A percentile compares a stretch with the other conserved stretches of the same genome.
Conservation (phyloP, 768 basidiomycete genomes). For the Leccinum uliginosum region DNA sequence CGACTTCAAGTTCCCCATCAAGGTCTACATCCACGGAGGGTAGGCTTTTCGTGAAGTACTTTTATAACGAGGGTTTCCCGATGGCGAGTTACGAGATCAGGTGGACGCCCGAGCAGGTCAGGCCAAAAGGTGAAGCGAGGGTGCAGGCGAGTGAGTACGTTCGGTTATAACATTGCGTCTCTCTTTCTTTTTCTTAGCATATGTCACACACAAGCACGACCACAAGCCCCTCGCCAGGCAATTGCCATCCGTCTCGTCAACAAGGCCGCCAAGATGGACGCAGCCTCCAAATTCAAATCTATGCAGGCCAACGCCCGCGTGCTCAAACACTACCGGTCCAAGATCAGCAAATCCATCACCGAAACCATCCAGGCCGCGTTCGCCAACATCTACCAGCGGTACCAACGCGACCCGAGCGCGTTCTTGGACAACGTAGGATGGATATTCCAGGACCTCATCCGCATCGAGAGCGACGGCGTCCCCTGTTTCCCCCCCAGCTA, state of each 20-base stretch:
- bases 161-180: not conserved
- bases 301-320: conserved; percentile 90
- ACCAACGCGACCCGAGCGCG: conserved; percentile 57
- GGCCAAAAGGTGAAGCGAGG: conserved; percentile 42
- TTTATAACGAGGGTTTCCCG: conserved; percentile 53
- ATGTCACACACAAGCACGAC: conserved; percentile 45
- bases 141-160: not conserved
- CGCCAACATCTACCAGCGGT: conserved; percentile 57
- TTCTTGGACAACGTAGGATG: conserved; percentile 81
- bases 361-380: conserved; percentile 74
- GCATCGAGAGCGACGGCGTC: conserved; percentile 86
- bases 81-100: conserved; percentile 64
- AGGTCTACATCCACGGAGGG: too few species aligned
- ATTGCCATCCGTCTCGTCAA: conserved; percentile 92
- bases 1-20: too few species aligned
- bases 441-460: conserved; percentile 93
- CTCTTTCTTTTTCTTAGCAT: conserved; percentile 36
- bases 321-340: conserved; percentile 93
- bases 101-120: conserved; percentile 61
- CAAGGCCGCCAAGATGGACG: conserved; percentile 88
- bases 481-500: conserved; percentile 91
- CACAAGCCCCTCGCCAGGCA: conserved; percentile 49
- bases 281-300: conserved; percentile 89
- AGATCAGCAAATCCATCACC: conserved; percentile 74
- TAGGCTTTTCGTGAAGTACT: conserved; percentile 59